phyloP scores from a whole-genome alignment of 2,329 filamentous ascomycete species.

The Neophaeococcomyces aloes region DNA sequence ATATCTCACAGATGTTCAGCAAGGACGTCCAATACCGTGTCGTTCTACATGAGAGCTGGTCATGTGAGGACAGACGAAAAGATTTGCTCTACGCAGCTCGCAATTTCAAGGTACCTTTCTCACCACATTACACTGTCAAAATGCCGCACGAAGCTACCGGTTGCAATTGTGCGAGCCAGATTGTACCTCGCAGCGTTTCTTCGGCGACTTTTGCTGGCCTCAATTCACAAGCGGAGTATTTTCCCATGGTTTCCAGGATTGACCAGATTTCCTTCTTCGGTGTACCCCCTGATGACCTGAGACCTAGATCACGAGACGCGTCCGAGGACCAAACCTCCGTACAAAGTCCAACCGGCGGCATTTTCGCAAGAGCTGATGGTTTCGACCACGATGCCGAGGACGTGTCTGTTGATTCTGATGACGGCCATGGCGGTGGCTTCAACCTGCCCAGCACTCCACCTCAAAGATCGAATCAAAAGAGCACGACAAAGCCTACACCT shows the following conservation, averaged over 20 bases:
- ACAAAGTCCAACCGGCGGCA: too few relatives aligned
- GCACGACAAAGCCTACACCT: too few relatives aligned
- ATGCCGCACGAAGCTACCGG: background rate
- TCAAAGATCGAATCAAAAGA: too few relatives aligned
- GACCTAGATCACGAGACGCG: background rate
- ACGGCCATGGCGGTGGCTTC: too few relatives aligned
- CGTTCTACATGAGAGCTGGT: constrained; percentile 8
- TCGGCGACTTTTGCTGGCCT: constrained; percentile 9
- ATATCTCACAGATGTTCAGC: constrained; percentile 6
- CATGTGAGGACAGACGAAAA: constrained; percentile 5
- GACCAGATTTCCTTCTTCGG: constrained; percentile 11
- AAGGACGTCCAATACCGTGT: constrained; percentile 10
- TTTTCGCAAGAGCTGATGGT: too few relatives aligned
- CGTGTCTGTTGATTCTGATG: too few relatives aligned
- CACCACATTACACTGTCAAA: too few relatives aligned
- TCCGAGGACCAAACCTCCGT: background rate
- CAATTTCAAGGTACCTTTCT: constrained; percentile 3
- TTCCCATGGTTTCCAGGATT: constrained; percentile 11
- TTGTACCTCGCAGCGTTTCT: constrained; percentile 1
- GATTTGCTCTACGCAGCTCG: constrained; percentile 5
- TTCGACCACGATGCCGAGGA: too few relatives aligned
- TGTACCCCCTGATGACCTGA: constrained; percentile 1
- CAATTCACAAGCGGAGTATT: constrained; percentile 9
- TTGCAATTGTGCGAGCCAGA: constrained; percentile 8
- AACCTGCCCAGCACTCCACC: too few relatives aligned